Evolutionary conservation across 2,329 filamentous ascomycete genomes (phyloP), one percentile per base, ranked within the genome.

Genomic region (Fusarium sarcochroum): DNA sequence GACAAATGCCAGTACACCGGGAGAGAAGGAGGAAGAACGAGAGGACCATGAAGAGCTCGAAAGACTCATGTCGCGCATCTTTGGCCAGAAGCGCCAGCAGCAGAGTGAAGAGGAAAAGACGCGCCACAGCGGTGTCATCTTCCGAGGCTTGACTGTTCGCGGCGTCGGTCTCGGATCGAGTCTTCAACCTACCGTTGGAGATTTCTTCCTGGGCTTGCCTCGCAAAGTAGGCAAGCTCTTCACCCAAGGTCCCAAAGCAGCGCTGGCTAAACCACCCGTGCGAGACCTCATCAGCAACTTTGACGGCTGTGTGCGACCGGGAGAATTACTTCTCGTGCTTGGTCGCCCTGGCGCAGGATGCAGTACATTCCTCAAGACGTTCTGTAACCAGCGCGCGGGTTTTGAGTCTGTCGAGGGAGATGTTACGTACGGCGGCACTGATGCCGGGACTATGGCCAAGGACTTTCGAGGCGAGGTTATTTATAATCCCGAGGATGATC

Each of bases 71-170:
- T 91, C 89, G 0, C 87, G 87, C 5, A 91, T 93, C 85, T 93
- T 93, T 71, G 91, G 91, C 7, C 80, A 83, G 34, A 86, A 86
- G 20, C 84, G 91, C 7, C 89, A 90, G 68, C 84, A 86, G 44
- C 81, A 87, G n/a, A 91, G 89, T 1, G 87, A 92, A 63, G 90
- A 91, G 64, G 90, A 91, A 70, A 88, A 91, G 74, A 91, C 89
- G 0, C 82, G 90, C 21, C 90, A 93, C 74, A 83, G 87, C 25
- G 91, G 91, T 34, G 88, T 93, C 14, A 80, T 92, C 7, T 93
- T 91, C 81, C 89, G 89, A 47, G 83, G 90, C 53, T 79, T 93
- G 27, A 92, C 89, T 0, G 91, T 93, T 18, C 90, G 89, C 57
- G 91, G 91, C 0, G 85, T 89, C 56, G 91, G 91, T 0, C 80